Conservation (phyloP, 306 rosid species). For the Cucurbita pepo region DNA sequence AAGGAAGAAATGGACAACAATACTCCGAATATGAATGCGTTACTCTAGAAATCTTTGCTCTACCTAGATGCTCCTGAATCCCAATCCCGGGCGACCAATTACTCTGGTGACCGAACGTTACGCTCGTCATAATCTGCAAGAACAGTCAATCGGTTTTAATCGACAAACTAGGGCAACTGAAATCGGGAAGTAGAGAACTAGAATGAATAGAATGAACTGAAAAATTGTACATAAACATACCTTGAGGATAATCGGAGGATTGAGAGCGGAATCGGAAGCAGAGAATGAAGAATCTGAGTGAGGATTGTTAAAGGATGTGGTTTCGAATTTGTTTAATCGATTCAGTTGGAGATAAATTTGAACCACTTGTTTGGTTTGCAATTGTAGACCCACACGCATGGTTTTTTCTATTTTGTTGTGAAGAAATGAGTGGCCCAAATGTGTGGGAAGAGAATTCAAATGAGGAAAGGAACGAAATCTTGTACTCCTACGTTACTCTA, state of each 20-base stretch:
- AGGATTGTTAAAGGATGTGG: background rate
- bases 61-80: slow-evolving; percentile 37
- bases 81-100: slow-evolving; percentile 45
- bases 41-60: slow-evolving; percentile 31
- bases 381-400: background rate
- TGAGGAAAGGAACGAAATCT: background rate
- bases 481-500: background rate
- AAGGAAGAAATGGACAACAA: slow-evolving; percentile 19
- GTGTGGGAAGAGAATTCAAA: background rate
- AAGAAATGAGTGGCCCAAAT: background rate
- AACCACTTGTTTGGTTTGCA: slow-evolving; percentile 1
- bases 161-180: background rate
- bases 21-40: slow-evolving; percentile 24
- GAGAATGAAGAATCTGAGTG: background rate
- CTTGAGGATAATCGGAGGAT: background rate
- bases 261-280: background rate
- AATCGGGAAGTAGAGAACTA: background rate
- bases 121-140: slow-evolving; percentile 47
- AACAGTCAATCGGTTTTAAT: background rate
- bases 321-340: background rate
- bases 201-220: background rate
- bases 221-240: background rate
- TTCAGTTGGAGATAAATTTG: background rate
- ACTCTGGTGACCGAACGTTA: slow-evolving; percentile 55
- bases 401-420: background rate